Conservation (phyloP, 1,284 basidiomycete genomes). For the Veloboletus limbatus region DNA sequence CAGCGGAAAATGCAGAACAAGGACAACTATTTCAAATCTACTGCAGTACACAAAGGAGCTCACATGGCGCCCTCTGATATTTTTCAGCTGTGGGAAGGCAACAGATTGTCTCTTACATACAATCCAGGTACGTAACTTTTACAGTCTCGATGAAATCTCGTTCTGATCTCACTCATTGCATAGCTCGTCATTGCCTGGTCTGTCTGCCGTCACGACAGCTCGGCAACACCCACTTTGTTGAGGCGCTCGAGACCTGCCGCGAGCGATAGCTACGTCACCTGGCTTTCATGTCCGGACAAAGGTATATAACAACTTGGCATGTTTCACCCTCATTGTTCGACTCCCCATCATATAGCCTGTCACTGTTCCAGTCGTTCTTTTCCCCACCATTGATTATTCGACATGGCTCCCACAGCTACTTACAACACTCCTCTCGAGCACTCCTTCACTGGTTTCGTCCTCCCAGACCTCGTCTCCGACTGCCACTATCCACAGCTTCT, state of each 20-base stretch:
- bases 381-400: background rate
- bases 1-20: background rate
- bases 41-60: background rate
- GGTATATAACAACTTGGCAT: conserved; percentile 27
- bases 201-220: conserved; percentile 9
- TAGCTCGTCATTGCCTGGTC: conserved; percentile 1
- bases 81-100: background rate
- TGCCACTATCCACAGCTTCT: conserved; percentile 55
- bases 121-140: conserved; percentile 1
- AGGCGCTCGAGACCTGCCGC: conserved; percentile 1
- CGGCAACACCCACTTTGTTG: conserved; percentile 1
- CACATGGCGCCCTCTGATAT: background rate
- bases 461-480: conserved; percentile 63
- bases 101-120: background rate
- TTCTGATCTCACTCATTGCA: conserved; percentile 1
- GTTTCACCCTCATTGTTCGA: conserved; percentile 23
- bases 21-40: background rate
- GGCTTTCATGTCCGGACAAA: conserved; percentile 8
- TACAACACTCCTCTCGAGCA: conserved; percentile 10
- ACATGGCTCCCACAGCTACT: conserved; percentile 30
- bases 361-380: background rate
- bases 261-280: conserved; percentile 1
- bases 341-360: conserved; percentile 17
- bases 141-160: background rate
- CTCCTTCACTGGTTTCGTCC: conserved; percentile 43